A percentile compares a stretch with the other conserved stretches of the same genome.
Conservation (phyloP, 2,329 filamentous ascomycete genomes). For the Curvularia spicifera region DNA sequence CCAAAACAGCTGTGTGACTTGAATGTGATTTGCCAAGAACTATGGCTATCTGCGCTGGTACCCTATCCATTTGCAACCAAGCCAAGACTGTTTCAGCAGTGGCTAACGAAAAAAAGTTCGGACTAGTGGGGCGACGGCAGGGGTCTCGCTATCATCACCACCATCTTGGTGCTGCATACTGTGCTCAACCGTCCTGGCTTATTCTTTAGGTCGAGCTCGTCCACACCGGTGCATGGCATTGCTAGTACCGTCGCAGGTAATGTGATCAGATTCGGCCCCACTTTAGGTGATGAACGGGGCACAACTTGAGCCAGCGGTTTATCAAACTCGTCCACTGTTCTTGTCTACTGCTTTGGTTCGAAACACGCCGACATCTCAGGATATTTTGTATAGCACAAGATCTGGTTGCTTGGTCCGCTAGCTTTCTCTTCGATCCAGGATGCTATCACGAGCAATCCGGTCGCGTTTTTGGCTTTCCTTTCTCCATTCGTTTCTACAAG, state of each 20-base stretch:
- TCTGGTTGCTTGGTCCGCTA: no score
- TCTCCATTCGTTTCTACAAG: no score
- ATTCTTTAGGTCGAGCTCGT: not conserved
- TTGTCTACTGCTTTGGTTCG: not conserved
- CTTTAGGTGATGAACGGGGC: no score
- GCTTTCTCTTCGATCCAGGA: no score
- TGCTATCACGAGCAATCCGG: no score
- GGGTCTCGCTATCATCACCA: not conserved
- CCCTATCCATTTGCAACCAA: not conserved
- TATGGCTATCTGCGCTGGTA: not conserved
- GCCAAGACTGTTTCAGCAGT: not conserved
- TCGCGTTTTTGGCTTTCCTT: no score
- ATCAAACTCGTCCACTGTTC: not conserved
- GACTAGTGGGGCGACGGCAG: not conserved
- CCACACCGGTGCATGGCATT: not conserved
- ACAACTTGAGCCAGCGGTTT: no score
- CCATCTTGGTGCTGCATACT: not conserved
- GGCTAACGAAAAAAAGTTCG: not conserved
- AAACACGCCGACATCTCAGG: no score
- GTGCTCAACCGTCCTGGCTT: not conserved
- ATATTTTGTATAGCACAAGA: no score
- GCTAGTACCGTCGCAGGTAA: no score
- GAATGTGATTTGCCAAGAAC: not conserved
- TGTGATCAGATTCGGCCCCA: no score
- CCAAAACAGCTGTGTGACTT: not conserved